Evolutionary conservation across 257 asterid species (phyloP), one percentile per base, ranked within the genome.

Genomic region (Verbena officinalis): DNA sequence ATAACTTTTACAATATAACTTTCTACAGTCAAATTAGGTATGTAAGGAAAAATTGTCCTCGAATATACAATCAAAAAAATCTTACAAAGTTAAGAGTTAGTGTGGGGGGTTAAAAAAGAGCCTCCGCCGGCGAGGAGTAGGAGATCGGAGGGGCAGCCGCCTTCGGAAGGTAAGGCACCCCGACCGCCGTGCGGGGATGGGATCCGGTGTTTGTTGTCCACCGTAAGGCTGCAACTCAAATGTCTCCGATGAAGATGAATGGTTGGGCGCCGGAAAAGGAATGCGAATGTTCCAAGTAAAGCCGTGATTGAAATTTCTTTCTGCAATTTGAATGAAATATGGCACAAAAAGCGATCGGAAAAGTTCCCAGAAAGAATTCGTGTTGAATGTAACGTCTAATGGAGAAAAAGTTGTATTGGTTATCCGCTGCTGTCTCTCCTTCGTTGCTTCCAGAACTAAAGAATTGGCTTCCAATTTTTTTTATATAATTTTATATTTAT

Each of bases 121-220:
- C 90, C 84, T 54, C 94, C 95, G 72, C 86, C 84, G 59, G 89
- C 86, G 46, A 84, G 90, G 73, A 77, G 84, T 65, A 84, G 95
- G 75, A 82, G 86, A 73, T 84, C 90, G 45, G 88, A 84, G 33
- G 95, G 95, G 71, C 84, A 83, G 76, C 92, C 95, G 80, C 92
- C 95, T 82, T 80, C 86, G 59, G 95, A 82, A 24, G 89, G 95
- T 53, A 69, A 65, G 62, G 95, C 89, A 68, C 95, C 95, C 85
- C 91, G 77, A 44, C 95, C 95, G 61, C 89, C 95, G 92, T 82
- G 87, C 62, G 87, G 89, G 77, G 86, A 83, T 13, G 95, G 85
- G 76, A 54, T 83, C 59, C 79, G 78, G 73, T 73, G 73, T 73
- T 85, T 76, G 64, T 72, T 87, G 73, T 51, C 71, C 84, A 74